Evolutionary conservation across 345 rosid species (phyloP).

Genomic region (Camelina neglecta): DNA sequence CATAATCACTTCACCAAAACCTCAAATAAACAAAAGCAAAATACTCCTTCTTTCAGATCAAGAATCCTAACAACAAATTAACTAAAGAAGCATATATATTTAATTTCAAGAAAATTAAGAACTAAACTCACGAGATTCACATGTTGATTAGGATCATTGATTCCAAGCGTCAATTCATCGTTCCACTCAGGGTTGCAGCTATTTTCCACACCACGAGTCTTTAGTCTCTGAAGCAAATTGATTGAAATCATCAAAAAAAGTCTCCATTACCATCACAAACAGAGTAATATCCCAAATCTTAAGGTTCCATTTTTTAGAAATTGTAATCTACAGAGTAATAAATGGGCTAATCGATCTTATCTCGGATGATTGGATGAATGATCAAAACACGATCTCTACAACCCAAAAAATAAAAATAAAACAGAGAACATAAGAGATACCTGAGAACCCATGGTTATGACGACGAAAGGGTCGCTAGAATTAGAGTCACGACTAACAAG

Average conservation of each 20-base stretch:
- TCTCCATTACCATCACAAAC: not conserved
- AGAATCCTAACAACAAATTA: not conserved
- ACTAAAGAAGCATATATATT: not conserved
- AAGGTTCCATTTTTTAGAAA: not conserved
- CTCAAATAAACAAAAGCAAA: not conserved
- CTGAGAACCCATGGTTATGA: conserved; percentile 53
- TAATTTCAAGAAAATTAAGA: conserved; percentile 15
- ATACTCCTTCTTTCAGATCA: not conserved
- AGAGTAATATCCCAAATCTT: not conserved
- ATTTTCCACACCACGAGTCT: conserved; percentile 61
- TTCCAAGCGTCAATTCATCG: conserved; percentile 68
- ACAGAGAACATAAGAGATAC: conserved; percentile 33
- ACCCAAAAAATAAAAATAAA: not conserved
- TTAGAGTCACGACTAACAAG: conserved; percentile 51
- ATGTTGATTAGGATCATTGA: conserved; percentile 50
- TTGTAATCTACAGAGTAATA: not conserved
- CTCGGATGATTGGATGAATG: not conserved
- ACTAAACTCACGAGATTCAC: conserved; percentile 58
- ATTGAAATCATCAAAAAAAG: not conserved
- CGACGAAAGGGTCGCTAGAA: conserved; percentile 59
- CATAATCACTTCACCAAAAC: not conserved
- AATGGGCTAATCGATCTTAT: not conserved
- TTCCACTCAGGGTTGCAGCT: conserved; percentile 82
- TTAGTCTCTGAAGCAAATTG: conserved; percentile 55
- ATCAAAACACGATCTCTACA: not conserved